Evolutionary conservation across 2,329 filamentous ascomycete species (phyloP).

Genomic region (Aspergillus amoenus): DNA sequence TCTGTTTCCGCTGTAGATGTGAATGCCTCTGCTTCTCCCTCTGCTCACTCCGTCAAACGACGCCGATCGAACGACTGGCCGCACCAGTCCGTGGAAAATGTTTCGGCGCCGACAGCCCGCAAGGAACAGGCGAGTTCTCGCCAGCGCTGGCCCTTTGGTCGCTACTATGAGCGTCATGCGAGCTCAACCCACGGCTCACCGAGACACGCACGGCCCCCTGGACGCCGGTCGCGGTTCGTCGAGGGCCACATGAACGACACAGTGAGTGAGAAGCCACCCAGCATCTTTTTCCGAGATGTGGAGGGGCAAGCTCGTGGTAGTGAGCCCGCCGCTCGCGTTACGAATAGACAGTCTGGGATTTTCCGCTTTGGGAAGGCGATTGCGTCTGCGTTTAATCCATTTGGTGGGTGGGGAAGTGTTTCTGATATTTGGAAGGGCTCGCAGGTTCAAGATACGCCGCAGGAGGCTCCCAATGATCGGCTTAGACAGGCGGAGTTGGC

Average conservation of each 20-base stretch:
- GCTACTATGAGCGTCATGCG: slow-evolving; percentile 5
- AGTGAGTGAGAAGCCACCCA: slow-evolving; percentile 68
- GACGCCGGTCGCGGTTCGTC: slow-evolving; percentile 63
- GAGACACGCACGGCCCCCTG: slow-evolving; percentile 22
- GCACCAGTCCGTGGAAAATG: slow-evolving; percentile 9
- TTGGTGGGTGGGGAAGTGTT: slow-evolving; percentile 47
- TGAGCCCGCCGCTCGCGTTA: slow-evolving; percentile 10
- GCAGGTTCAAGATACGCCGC: slow-evolving; percentile 39
- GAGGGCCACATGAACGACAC: slow-evolving; percentile 89
- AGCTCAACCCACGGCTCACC: slow-evolving; percentile 17
- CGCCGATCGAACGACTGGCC: slow-evolving; percentile 49
- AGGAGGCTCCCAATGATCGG: slow-evolving; percentile 39
- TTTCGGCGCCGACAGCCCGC: slow-evolving; percentile 20
- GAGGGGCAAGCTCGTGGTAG: slow-evolving; percentile 16
- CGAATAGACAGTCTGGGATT: slow-evolving; percentile 43
- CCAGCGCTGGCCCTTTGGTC: slow-evolving; percentile 16
- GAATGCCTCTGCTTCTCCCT: slow-evolving; percentile 13
- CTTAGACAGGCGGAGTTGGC: slow-evolving; percentile 50
- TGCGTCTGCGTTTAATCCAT: slow-evolving; percentile 55
- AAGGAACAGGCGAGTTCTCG: neutral
- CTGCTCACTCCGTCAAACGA: slow-evolving; percentile 41
- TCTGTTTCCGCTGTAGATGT: neutral
- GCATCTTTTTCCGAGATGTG: slow-evolving; percentile 58
- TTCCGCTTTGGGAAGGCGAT: slow-evolving; percentile 58
- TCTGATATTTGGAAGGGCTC: slow-evolving; percentile 45